Base-by-base conservation (phyloP, 768 basidiomycete species). In the Fomitopsis serialis region DNA sequence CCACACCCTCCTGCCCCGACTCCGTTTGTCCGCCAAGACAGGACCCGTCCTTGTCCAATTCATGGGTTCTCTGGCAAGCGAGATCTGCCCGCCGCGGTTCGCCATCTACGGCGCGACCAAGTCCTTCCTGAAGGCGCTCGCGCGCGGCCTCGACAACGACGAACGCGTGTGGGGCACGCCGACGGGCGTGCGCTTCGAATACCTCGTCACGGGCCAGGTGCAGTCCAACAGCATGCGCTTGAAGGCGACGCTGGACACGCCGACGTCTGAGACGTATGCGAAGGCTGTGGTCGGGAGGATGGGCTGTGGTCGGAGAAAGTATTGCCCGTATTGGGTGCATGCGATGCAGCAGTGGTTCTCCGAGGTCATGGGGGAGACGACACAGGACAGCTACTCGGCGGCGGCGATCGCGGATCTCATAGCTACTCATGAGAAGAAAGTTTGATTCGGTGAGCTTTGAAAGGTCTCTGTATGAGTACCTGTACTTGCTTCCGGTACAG, bases 41-140 rank as follows among this genome's bases (percentile, higher is more conserved):
- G 60, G 61, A 15, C 65, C 65, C 32, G 61, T 60, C 13, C 48
- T 59, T 40, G 54, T 67, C 22, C 53, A 58, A 11, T 67, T 63
- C 58, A 51, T 61, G 47, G 64, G 66, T 48, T 67, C 64, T 11
- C 42, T 60, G 36, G 53, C 58, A 0, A 53, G 35, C 24, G 58
- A 60, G 48, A 44, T 61, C 49, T 50, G 52, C 11, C 61, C 62
- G 10, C 58, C 62, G 2, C 60, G 64, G 15, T 54, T 65, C 35
- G 32, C 53, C 2, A 45, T 62, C 24, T 64, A 64, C 58, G 54
- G 57, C 19, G 57, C 61, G 17, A 54, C 63, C 4, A 65, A 67
- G 46, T 53, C 59, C 13, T 67, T 63, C 56, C 56, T 67, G 35
- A 24, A 57, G 37, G 57, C 54, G 42, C 58, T 64, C 46, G 51